Evolutionary conservation across 2,329 filamentous ascomycete genomes (phyloP).

Genomic region (Arthrocladium fulminans): DNA sequence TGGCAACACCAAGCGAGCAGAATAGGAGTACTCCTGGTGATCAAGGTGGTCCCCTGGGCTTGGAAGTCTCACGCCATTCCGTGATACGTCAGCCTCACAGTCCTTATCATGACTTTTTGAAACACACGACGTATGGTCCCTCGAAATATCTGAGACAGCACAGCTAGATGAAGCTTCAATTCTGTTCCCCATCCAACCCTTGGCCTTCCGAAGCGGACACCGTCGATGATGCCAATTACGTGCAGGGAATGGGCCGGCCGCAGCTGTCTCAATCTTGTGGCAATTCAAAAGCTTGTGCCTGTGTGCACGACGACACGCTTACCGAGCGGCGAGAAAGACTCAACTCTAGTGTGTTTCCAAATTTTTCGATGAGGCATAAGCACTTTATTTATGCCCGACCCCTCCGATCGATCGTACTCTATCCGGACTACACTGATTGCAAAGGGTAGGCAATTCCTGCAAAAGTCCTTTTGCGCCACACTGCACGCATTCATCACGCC

Average conservation of each 20-base stretch:
- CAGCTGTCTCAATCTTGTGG: too few relatives aligned
- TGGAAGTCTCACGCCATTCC: background rate
- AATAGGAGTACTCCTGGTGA: background rate
- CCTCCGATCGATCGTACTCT: too few relatives aligned
- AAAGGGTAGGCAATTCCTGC: background rate
- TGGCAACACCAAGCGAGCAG: too few relatives aligned
- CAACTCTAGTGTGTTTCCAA: background rate
- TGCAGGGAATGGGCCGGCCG: too few relatives aligned
- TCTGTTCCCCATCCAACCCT: too few relatives aligned
- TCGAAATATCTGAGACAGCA: background rate
- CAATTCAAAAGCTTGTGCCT: too few relatives aligned
- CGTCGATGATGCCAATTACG: background rate
- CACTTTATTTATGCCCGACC: background rate
- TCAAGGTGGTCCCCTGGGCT: background rate
- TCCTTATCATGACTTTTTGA: background rate
- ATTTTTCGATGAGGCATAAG: background rate
- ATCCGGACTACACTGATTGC: background rate
- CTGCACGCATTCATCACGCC: too few relatives aligned
- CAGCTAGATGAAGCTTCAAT: background rate
- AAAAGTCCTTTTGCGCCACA: too few relatives aligned
- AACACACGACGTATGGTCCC: background rate
- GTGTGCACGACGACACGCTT: too few relatives aligned
- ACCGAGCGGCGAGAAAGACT: background rate
- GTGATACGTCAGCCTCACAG: conserved; percentile 1
- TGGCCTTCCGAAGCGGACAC: too few relatives aligned